Evolutionary conservation across 108 stramenopile species (phyloP), one percentile per base, ranked within the genome.

Genomic region (Mediolabrus comicus): DNA sequence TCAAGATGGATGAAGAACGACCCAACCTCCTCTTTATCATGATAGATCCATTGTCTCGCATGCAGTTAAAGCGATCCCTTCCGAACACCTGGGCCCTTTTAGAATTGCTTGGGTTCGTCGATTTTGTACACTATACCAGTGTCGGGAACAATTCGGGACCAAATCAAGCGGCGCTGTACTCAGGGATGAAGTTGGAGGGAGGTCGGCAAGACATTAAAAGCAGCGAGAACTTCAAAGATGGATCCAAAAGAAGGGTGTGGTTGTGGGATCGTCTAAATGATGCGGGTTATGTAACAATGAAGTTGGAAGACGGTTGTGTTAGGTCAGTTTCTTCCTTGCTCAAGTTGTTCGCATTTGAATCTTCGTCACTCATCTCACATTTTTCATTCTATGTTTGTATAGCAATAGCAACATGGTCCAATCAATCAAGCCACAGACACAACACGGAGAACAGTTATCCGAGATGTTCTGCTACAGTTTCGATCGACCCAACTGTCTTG

Each of bases 101-200:
- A 13, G n/a, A 65, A 25, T 2, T 35, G 24, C 14, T 84, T 19
- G 70, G 71, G 6, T 85, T 85, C 53, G 34, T 43, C 4, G 52
- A 41, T 27, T 86, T 86, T 57, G 43, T 49, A 31, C 57, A 64
- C 13, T 86, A 83, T 49, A 86, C 71, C 0, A 70, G 71, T 3
- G 79, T 86, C 5, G 85, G 85, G 9, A 66, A 75, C 14, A 86
- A 83, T 62, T 86, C 85, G 22, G 85, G 85, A 13, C 82, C 82
- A 19, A 86, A 86, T 35, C 85, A 86, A 54, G 74, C 85, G 0
- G 85, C 81, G 5, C 38, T 86, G 22, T 86, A 77, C 57, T 66
- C 79, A 6, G 85, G 85, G 46, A 33, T 55, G 34, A 55, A 61
- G 14, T 38, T 83, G 51, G 31, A 35, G 7, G 38, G 38, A 27